Conservation (phyloP, 139 green algal genomes). For the Gonium pectorale region DNA sequence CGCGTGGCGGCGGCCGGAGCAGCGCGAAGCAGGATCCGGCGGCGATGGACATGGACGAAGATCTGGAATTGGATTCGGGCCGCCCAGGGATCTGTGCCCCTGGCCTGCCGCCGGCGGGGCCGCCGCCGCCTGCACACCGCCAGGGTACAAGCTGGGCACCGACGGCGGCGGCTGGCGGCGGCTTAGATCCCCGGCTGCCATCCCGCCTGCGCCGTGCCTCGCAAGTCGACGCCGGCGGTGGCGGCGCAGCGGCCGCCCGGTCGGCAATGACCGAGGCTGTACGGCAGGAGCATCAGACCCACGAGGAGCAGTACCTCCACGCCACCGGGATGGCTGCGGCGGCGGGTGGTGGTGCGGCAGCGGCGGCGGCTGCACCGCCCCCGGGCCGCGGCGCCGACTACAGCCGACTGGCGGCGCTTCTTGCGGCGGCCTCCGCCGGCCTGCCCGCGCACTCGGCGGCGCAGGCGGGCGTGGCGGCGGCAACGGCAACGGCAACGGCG, state of each 20-base stretch:
- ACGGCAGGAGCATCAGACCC: background rate
- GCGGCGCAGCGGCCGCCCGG: background rate
- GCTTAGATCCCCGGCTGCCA: background rate
- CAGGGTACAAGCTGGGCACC: background rate
- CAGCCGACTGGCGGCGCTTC: background rate
- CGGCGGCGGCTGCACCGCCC: background rate
- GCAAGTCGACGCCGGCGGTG: background rate
- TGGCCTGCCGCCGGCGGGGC: background rate
- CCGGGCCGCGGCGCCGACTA: background rate
- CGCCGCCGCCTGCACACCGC: background rate
- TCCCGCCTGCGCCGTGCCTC: background rate
- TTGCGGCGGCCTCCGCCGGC: background rate
- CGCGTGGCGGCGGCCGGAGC: background rate
- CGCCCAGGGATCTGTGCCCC: too few relatives aligned
- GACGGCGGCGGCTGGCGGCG: background rate
- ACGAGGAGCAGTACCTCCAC: background rate
- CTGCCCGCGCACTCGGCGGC: background rate
- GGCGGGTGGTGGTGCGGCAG: background rate
- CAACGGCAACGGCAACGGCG: background rate
- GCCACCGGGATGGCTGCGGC: background rate
- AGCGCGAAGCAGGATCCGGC: background rate
- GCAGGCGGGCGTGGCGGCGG: background rate
- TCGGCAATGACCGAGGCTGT: background rate
- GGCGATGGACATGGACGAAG: background rate
- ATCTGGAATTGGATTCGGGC: too few relatives aligned